Evolutionary conservation across 306 rosid genomes (phyloP).

Genomic region (Medicago truncatula): MtrunA17r5.0-ANR NC_053049.1:42630501-42631000

Average conservation of each 20-base stretch:
- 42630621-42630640: background rate
- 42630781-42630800: no score
- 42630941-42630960: no score
- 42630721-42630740: background rate
- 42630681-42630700: background rate
- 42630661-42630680: constrained; percentile 13
- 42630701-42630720: background rate
- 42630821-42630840: background rate
- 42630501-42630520: constrained; percentile 18
- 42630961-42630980: no score
- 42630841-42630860: background rate
- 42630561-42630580: constrained; percentile 18
- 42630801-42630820: background rate
- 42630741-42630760: background rate
- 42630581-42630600: constrained; percentile 18
- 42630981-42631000: no score
- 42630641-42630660: constrained; percentile 4
- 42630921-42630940: no score
- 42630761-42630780: no score
- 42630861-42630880: background rate
- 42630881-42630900: no score
- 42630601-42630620: constrained; percentile 6
- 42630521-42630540: background rate
- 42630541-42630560: constrained; percentile 7
- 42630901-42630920: no score